Base-by-base conservation (phyloP, 2,329 filamentous ascomycete genomes). In the Chaetomium olivaceum region DNA sequence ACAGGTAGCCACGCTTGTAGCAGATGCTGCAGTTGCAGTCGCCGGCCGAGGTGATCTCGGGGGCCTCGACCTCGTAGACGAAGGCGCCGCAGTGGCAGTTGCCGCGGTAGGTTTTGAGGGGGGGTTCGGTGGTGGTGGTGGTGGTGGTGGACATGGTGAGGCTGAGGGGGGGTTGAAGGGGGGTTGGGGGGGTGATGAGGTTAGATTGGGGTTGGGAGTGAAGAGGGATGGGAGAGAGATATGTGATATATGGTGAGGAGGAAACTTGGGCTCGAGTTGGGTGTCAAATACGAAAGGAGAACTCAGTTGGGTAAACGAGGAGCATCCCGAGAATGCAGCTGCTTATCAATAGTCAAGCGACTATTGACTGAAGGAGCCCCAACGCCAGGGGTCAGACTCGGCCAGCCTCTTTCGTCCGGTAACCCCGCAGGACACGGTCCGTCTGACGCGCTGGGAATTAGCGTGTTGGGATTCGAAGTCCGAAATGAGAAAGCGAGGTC, bases 1-100 rank as follows among this genome's bases (percentile, higher is more conserved):
- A 82, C 46, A 82, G 72, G 52, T 80, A 80, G 19, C 76, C 81
- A 72, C 83, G 83, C 70, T 80, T 83, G 71, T 69, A 71, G 74
- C 89, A 89, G 69, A 89, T 85, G 76, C 87, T 90, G 77, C 90
- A 91, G 75, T 89, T 88, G 77, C 89, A 90, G 72, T 85, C 80
- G 4, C 76, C 73, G 6, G 81, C 82, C 4, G 80, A 75, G 71
- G 84, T 85, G 67, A 91, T 81, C 73, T 89, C 85, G 25, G 87
- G 85, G 14, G 87, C 55, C 2, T 77, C 74, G 62, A 79, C 71
- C 71, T 83, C 82, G 72, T 82, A 87, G 68, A 85, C 77, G 69
- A 83, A 85, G 48, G 79, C 78, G 6, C 78, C 80, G 73, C 85
- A 87, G 73, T 87, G 84, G 77, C 85, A 87, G 74, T 83, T 86